Evolutionary conservation across 768 basidiomycete species (phyloP).

Genomic region (Tephrocybe sp.): DNA sequence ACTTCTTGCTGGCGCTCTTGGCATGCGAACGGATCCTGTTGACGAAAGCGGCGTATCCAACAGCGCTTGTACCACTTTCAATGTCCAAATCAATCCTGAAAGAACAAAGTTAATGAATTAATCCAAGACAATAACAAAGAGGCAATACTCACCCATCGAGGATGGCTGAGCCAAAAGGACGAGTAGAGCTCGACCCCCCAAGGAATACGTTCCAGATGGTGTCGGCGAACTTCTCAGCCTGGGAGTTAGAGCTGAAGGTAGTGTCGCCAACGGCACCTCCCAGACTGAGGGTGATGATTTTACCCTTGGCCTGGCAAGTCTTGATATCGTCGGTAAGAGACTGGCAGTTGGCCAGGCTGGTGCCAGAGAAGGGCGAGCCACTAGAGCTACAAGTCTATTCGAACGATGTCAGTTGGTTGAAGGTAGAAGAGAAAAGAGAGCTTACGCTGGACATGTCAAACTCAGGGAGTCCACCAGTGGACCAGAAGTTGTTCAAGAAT

Average conservation of each 20-base stretch:
- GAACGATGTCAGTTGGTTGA: not conserved
- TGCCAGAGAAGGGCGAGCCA: constrained; percentile 46
- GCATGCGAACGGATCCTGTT: constrained; percentile 42
- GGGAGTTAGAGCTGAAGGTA: constrained; percentile 46
- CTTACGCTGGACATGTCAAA: constrained; percentile 59
- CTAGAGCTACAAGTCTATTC: constrained; percentile 47
- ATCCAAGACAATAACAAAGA: no score
- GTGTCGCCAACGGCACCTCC: constrained; percentile 54
- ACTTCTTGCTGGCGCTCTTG: constrained; percentile 43
- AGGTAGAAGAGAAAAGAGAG: not conserved
- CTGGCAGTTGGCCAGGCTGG: constrained; percentile 54
- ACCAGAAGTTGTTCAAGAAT: constrained; percentile 60
- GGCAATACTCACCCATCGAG: constrained; percentile 50
- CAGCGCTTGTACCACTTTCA: constrained; percentile 49
- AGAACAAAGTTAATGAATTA: not conserved
- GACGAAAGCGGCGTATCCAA: constrained; percentile 46
- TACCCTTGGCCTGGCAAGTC: constrained; percentile 56
- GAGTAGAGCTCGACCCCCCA: constrained; percentile 52
- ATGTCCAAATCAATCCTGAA: constrained; percentile 59
- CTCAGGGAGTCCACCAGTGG: constrained; percentile 52
- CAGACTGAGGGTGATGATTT: constrained; percentile 45
- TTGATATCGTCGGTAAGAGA: constrained; percentile 55
- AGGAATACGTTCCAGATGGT: constrained; percentile 70
- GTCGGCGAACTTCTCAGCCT: constrained; percentile 51
- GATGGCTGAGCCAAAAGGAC: constrained; percentile 63